Base-by-base conservation (phyloP, 495 filamentous ascomycete species). In the Podospora conica region DNA sequence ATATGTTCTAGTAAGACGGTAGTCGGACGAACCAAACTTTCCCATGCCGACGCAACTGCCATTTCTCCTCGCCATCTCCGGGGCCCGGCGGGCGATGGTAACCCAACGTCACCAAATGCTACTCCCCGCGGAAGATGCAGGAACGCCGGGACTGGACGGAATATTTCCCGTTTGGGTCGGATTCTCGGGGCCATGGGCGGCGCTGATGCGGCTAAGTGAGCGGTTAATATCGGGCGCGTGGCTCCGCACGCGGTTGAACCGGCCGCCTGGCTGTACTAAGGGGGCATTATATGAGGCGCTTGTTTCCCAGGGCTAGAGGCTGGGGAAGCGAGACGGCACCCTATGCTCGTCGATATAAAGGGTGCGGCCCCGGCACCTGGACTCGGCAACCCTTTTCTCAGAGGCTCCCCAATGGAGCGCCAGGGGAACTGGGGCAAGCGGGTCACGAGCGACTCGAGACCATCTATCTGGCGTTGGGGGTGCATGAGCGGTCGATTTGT, bases 41-140 rank as follows among this genome's bases (percentile, higher is more conserved):
- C 55, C 21, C 22, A 57, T 57, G 55, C 55, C 55, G 55, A 57
- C 55, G 21, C 55, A 57, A 57, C 55, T 57, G 55, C 55, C 21
- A 27, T 23, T 24, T 23, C 55, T 57, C 23, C 55, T 6, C 15
- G 55, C 18, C 21, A 24, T 24, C 25, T 57, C 55, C 55, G 55
- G 40, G 40, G 40, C 40, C 25, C 55, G 25, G 25, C 12, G 55
- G 25, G 22, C 22, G 55, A 57, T 27, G 55, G 55, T 7, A 57
- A 3, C 23, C 25, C 55, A 23, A 2, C 23, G 18, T 24, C 21
- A 8, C 9, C 55, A 12, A 57, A 27, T 57, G 25, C 25, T 57
- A 27, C n/a, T 12, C 55, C 22, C 22, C 55, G 22, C 25, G n/a
- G 55, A 27, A 25, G 55, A 57, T n/a, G 21, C 55, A 57, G 55